These are phyloP conservation scores for Falciphora oryzae DNA, from an alignment of 2,329 filamentous ascomycete species.

Conservation along the genomic window DNA sequence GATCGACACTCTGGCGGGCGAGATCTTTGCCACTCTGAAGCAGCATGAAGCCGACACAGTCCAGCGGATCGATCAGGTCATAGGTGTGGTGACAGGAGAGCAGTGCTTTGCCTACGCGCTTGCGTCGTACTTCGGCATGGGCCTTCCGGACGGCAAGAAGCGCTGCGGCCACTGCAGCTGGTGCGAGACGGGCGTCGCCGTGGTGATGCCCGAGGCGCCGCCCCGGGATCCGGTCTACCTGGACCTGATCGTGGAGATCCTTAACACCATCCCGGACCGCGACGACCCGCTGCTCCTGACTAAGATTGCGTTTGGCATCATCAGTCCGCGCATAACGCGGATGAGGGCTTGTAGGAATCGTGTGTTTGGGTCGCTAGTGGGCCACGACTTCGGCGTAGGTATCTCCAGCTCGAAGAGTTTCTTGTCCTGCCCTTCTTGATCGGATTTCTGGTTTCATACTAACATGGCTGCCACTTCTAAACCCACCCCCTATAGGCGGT, in stretches of 20 bases:
- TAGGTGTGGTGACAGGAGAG: slow-evolving; percentile 45
- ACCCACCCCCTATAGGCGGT: background rate
- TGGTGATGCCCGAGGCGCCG: slow-evolving; percentile 19
- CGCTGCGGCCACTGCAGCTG: slow-evolving; percentile 52
- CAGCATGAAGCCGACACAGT: slow-evolving; percentile 48
- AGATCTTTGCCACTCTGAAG: slow-evolving; percentile 45
- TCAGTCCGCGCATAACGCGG: slow-evolving; percentile 45
- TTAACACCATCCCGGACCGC: slow-evolving; percentile 37
- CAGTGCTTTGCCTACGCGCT: slow-evolving; percentile 47
- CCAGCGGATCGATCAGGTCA: slow-evolving; percentile 41
- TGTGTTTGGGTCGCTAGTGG: slow-evolving; percentile 47
- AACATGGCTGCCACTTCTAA: background rate
- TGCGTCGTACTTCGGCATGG: slow-evolving; percentile 53
- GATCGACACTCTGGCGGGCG: slow-evolving; percentile 37
- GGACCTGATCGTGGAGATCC: slow-evolving; percentile 33
- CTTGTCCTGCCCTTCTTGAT: background rate
- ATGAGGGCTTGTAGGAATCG: slow-evolving; percentile 39
- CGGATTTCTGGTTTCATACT: slow-evolving; percentile 9
- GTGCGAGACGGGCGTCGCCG: slow-evolving; percentile 32
- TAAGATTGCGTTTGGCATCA: slow-evolving; percentile 56
- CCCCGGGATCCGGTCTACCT: slow-evolving; percentile 28
- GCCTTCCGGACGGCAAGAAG: slow-evolving; percentile 32
- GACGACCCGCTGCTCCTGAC: slow-evolving; percentile 56
- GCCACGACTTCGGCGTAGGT: slow-evolving; percentile 40
- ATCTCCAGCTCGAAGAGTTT: background rate